Base-by-base conservation (phyloP, 2,329 filamentous ascomycete species). In the Magnaporthiopsis rhizophila region DNA sequence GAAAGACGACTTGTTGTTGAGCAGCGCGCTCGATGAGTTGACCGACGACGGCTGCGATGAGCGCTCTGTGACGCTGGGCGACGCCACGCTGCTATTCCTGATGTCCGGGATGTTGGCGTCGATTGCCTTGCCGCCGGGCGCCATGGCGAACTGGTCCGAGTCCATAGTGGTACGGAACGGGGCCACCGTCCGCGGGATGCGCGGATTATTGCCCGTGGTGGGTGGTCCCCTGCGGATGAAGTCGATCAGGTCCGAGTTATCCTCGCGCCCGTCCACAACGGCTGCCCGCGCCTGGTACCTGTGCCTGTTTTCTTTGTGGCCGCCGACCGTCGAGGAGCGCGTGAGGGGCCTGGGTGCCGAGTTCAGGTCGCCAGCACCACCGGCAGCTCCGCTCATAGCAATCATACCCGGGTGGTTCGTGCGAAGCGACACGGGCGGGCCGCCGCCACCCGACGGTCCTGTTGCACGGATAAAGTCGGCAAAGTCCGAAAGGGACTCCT, bases 171-270 rank as follows among this genome's bases (percentile, higher is more conserved):
- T 88, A 64, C 91, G 84, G 79, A 96, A 96, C 1, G 92, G 91
- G 12, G 92, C 92, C 15, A 95, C 88, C n/a, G 85, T 86, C 24
- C 90, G 87, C 58, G 92, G 89, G 67, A 96, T 95, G 30, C 91
- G 87, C 65, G 87, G 90, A 8, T 63, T 84, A 58, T 80, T 81
- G 45, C 80, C 77, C 59, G 78, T 73, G 66, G 79, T 83, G 0
- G 90, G 89, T 3, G 92, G 92, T 0, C 93, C 94, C 72, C 91
- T 88, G 59, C 93, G 88, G 68, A 99, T 96, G 74, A 99, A 98
- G 73, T 98, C 93, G 68, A 97, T 97, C 65, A 99, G 79, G 66
- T 97, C 95, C 15, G 91, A 90, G 65, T 88, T 96, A 68, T 88
- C 88, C 62, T 86, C 86, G 62, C 81, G 82, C 65, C 78, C 79